Base-by-base conservation (phyloP, 352 stramenopile species). In the Pelagophyceae sp. region DNA sequence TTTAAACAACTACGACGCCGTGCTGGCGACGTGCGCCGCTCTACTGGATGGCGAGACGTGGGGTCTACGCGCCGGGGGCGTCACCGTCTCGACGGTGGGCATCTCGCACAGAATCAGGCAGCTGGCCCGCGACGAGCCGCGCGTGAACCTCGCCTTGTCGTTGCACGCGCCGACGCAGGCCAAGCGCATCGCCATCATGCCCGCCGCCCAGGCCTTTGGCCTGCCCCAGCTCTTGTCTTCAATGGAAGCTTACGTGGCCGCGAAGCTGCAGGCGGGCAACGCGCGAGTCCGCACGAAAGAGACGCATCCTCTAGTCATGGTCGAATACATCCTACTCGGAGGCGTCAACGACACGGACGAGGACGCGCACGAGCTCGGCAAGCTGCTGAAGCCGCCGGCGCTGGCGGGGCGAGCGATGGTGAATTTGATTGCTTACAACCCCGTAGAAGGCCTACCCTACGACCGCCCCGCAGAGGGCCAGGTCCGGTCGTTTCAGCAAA, bases 1-100 rank as follows among this genome's bases (percentile, higher is more conserved):
- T 23, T 50, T 87, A 19, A 83, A 88, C 58, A 88, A 86, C 72
- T 85, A 86, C 77, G 76, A 82, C 65, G 72, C 70, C 29, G 81
- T 88, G 33, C 64, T 84, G 20, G 77, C 81, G 63, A 37, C 80
- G 27, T 76, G 75, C 25, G 60, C 78, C 29, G 64, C 75, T 2
- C 63, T 84, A 1, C 61, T 71, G 29, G 25, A 84, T 76, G 31
- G 63, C 63, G 33, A 23, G 76, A 27, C 82, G 20, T 83, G 81
- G 77, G 77, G 72, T 45, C 54, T 84, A 0, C 45, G 69, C 37
- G 76, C 35, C 27, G 80, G 78, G 27, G 60, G 78, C 20, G 70
- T 84, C 0, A 85, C 82, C 17, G 69, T 85, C 33, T 84, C 79
- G 17, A 85, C 82, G 27, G 79, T 82, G 23, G 80, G 79, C 37